Evolutionary conservation across 805 yeast species (phyloP).

Genomic region (Scheffersomyces amazonensis): DNA sequence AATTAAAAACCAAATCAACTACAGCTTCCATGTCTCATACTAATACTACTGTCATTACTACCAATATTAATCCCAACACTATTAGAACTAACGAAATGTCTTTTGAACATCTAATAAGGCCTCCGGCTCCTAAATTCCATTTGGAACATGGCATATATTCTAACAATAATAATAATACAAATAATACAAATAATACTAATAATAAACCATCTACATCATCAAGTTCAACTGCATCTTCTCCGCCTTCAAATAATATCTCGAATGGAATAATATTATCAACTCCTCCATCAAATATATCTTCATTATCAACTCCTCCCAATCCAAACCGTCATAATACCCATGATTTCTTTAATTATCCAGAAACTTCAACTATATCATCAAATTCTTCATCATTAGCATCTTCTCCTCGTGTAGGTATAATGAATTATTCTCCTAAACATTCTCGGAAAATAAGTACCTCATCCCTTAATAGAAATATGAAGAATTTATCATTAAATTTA

Average conservation of each 20-base stretch:
- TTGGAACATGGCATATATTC: background rate
- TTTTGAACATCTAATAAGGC: background rate
- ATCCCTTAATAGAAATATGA: slow-evolving; percentile 33
- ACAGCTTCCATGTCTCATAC: too few species aligned
- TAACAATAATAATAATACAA: background rate
- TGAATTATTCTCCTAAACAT: slow-evolving; percentile 39
- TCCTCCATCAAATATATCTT: background rate
- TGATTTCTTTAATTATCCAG: background rate
- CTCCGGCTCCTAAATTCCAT: background rate
- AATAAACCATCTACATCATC: background rate
- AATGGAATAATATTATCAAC: background rate
- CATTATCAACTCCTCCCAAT: background rate
- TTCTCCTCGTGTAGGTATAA: slow-evolving; percentile 10
- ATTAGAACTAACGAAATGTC: background rate
- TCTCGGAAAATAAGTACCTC: slow-evolving; percentile 27
- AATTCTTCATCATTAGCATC: slow-evolving; percentile 2
- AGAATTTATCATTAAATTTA: slow-evolving; percentile 33
- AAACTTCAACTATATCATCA: slow-evolving; percentile 1
- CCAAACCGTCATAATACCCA: background rate
- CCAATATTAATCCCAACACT: too few species aligned
- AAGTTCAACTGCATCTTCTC: background rate
- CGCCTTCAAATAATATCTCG: too few species aligned
- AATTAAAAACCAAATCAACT: too few species aligned
- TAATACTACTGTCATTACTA: too few species aligned
- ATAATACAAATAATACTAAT: background rate